Percentiles rank a stretch among this genome's conserved stretches.
phyloP scores from a whole-genome alignment of 2,329 filamentous ascomycete genomes.

The Fusarium globosum region DNA sequence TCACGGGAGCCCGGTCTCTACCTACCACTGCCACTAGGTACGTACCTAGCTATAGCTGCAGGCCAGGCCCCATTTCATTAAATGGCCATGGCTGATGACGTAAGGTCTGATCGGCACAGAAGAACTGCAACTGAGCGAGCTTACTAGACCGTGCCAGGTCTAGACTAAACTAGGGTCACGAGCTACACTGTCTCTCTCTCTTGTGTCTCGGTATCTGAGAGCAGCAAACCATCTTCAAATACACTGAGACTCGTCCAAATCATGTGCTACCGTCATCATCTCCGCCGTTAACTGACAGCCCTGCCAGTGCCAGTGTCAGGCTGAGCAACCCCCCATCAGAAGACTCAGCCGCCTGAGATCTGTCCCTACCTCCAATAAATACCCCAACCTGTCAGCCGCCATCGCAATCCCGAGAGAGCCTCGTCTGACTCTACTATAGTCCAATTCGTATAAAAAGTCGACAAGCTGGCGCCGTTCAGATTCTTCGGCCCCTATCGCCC shows the following conservation, averaged over 20 bases:
- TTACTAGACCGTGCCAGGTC: background rate
- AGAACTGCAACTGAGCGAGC: slow-evolving; percentile 7
- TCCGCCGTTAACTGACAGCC: slow-evolving; percentile 26
- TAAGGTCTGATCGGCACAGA: slow-evolving; percentile 35
- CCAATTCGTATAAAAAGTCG: slow-evolving; percentile 4
- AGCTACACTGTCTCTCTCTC: slow-evolving; percentile 23
- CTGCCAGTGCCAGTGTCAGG: slow-evolving; percentile 39
- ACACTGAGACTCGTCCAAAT: slow-evolving; percentile 32
- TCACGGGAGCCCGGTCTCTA: background rate
- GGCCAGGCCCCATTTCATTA: background rate
- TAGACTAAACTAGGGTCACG: slow-evolving; percentile 33
- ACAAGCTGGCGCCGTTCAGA: slow-evolving; percentile 59
- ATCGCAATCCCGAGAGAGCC: slow-evolving; percentile 20
- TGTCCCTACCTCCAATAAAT: background rate
- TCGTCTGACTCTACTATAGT: slow-evolving; percentile 24
- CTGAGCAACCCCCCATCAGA: slow-evolving; percentile 44
- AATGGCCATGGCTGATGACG: slow-evolving; percentile 38
- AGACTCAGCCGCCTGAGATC: slow-evolving; percentile 46
- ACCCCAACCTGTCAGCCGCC: slow-evolving; percentile 22
- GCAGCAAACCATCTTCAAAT: slow-evolving; percentile 11
- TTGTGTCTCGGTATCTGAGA: slow-evolving; percentile 24
- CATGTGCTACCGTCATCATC: slow-evolving; percentile 42
- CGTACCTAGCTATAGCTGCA: background rate
- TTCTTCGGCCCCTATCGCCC: slow-evolving; percentile 52
- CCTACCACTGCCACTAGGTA: background rate